Evolutionary conservation across 306 rosid species (phyloP).

Genomic region (Vicia villosa): DNA sequence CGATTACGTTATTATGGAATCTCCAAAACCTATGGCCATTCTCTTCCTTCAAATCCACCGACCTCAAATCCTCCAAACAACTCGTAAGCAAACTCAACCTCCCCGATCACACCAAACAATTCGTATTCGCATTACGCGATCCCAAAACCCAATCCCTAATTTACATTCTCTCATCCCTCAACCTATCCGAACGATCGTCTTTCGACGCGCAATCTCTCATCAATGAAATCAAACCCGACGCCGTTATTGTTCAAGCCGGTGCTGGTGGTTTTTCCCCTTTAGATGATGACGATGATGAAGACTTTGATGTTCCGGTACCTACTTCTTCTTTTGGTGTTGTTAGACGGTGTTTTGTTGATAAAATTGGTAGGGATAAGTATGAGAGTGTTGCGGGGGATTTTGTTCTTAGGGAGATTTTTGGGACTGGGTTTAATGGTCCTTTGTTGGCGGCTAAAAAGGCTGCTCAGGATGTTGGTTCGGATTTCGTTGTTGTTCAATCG

Average conservation of each 20-base stretch:
- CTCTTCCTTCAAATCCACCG: slow-evolving; percentile 48
- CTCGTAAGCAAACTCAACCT: slow-evolving; percentile 57
- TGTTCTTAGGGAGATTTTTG: slow-evolving; percentile 71
- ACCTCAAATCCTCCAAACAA: slow-evolving; percentile 53
- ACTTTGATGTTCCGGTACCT: slow-evolving; percentile 47
- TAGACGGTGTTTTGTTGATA: slow-evolving; percentile 63
- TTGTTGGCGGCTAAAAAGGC: slow-evolving; percentile 67
- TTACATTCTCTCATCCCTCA: slow-evolving; percentile 67
- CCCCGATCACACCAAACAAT: slow-evolving; percentile 66
- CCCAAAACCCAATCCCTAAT: slow-evolving; percentile 57
- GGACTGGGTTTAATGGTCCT: slow-evolving; percentile 69
- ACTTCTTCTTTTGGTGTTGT: slow-evolving; percentile 69
- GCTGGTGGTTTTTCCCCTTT: slow-evolving; percentile 28
- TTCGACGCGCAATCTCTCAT: slow-evolving; percentile 57
- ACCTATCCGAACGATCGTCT: slow-evolving; percentile 67
- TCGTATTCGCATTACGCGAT: slow-evolving; percentile 63
- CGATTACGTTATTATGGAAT: slow-evolving; percentile 48
- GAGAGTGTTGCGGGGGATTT: slow-evolving; percentile 59
- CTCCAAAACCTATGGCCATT: slow-evolving; percentile 76
- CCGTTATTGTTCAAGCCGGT: slow-evolving; percentile 62
- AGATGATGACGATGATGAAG: slow-evolving; percentile 39
- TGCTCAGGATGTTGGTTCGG: slow-evolving; percentile 64
- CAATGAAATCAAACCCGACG: slow-evolving; percentile 69
- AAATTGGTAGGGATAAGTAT: slow-evolving; percentile 62
- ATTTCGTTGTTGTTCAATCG: slow-evolving; percentile 62